A percentile compares a stretch with the other conserved stretches of the same genome.
phyloP scores from a whole-genome alignment of 2,329 filamentous ascomycete genomes.

The Fusarium phyllophilum region DNA sequence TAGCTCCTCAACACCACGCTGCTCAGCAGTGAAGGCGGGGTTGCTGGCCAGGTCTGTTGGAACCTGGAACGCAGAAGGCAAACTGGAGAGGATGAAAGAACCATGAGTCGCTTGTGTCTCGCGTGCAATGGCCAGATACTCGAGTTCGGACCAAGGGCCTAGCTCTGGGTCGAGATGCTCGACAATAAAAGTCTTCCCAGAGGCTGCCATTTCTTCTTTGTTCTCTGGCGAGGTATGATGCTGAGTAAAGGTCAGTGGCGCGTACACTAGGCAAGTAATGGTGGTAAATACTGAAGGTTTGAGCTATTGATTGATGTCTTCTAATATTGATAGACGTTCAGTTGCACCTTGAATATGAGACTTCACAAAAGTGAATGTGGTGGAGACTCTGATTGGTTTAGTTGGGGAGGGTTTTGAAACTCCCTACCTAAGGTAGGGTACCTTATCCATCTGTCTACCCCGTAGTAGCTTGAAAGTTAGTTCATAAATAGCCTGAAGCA shows the following conservation, averaged over 20 bases:
- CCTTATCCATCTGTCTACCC: background rate
- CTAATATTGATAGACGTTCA: background rate
- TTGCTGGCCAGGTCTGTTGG: slow-evolving; percentile 65
- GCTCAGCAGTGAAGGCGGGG: slow-evolving; percentile 76
- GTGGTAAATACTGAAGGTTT: slow-evolving; percentile 8
- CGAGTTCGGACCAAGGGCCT: slow-evolving; percentile 91
- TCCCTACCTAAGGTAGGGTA: slow-evolving; percentile 1
- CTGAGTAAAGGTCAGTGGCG: slow-evolving; percentile 5
- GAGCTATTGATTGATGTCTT: background rate
- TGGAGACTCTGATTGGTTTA: slow-evolving; percentile 22
- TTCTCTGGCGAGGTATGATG: slow-evolving; percentile 16
- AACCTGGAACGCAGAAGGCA: slow-evolving; percentile 75
- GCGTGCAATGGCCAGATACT: slow-evolving; percentile 87
- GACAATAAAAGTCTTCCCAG: slow-evolving; percentile 83
- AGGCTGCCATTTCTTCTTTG: slow-evolving; percentile 50
- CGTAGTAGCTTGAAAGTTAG: background rate
- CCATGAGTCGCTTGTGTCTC: slow-evolving; percentile 77
- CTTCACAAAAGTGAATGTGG: slow-evolving; percentile 21
- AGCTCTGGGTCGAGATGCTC: slow-evolving; percentile 97
- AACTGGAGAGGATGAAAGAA: slow-evolving; percentile 83
- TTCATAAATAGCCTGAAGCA: slow-evolving; percentile 15
- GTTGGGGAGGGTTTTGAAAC: slow-evolving; percentile 33
- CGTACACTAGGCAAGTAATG: slow-evolving; percentile 11
- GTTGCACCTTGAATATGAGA: slow-evolving; percentile 3
- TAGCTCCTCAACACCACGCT: slow-evolving; percentile 82